Conservation (phyloP, 371 early-diverging fungal genomes). For the Rhizopus sp. region DNA sequence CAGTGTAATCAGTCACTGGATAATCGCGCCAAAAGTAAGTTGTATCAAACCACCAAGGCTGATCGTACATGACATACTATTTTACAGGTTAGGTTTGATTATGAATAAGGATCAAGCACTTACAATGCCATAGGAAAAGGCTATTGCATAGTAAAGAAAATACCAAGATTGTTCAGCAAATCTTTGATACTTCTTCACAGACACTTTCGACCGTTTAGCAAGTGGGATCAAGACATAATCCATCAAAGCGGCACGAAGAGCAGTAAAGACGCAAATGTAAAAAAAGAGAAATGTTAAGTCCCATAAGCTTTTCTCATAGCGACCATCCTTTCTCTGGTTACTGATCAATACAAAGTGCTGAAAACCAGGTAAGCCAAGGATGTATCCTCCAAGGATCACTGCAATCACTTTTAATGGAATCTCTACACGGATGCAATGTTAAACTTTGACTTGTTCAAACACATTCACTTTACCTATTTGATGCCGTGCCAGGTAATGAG, state of each 20-base stretch:
- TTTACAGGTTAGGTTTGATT: background rate
- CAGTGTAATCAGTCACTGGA: constrained; percentile 57
- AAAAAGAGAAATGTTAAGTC: constrained; percentile 62
- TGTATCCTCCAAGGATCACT: constrained; percentile 31
- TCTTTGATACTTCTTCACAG: constrained; percentile 52
- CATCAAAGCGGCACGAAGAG: constrained; percentile 59
- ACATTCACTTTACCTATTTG: constrained; percentile 33
- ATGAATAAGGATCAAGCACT: constrained; percentile 13
- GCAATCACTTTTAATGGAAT: constrained; percentile 36
- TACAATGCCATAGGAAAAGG: constrained; percentile 55
- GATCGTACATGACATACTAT: constrained; percentile 52
- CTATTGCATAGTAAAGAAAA: constrained; percentile 56
- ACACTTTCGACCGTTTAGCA: constrained; percentile 40
- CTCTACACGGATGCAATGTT: constrained; percentile 17
- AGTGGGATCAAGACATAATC: constrained; percentile 57
- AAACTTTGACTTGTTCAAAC: background rate
- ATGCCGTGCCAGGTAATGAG: constrained; percentile 34
- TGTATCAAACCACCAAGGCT: constrained; percentile 71
- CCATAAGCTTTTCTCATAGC: constrained; percentile 55
- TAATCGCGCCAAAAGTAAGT: constrained; percentile 66
- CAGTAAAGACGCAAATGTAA: constrained; percentile 67
- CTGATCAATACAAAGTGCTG: constrained; percentile 53
- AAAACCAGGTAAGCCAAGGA: constrained; percentile 35
- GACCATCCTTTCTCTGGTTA: constrained; percentile 39
- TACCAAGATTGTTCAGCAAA: constrained; percentile 77